Conservation (phyloP, 257 asterid genomes). For the Rhazya stricta region DNA sequence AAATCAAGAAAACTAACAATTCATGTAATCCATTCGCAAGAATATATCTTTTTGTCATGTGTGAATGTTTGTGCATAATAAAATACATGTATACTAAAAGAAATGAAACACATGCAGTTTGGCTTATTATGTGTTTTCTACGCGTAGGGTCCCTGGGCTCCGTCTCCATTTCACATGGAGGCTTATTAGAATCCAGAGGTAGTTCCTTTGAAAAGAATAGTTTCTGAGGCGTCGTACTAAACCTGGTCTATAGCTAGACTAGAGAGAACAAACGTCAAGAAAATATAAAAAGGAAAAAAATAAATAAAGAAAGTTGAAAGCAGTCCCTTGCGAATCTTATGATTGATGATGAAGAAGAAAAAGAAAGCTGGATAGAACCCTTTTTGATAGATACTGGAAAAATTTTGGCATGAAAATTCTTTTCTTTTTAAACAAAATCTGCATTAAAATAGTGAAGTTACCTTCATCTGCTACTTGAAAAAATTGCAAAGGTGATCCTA, state of each 20-base stretch:
- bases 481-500: neutral
- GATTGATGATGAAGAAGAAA: neutral
- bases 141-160: conserved; percentile 21
- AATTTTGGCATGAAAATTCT: neutral
- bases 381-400: neutral
- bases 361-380: neutral
- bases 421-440: neutral
- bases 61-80: conserved; percentile 4
- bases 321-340: neutral
- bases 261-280: neutral
- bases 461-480: neutral
- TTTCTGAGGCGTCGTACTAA: neutral
- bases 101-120: conserved; percentile 47
- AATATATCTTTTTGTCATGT: neutral
- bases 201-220: neutral
- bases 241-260: neutral
- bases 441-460: neutral
- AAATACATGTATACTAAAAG: neutral
- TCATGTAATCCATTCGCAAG: neutral
- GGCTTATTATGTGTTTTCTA: conserved; percentile 51
- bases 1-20: neutral
- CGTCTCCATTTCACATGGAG: conserved; percentile 49
- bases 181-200: conserved; percentile 12
- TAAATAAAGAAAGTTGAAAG: neutral
- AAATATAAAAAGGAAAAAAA: neutral